Conservation (phyloP, 345 rosid species). For the Camelina hispida region DNA sequence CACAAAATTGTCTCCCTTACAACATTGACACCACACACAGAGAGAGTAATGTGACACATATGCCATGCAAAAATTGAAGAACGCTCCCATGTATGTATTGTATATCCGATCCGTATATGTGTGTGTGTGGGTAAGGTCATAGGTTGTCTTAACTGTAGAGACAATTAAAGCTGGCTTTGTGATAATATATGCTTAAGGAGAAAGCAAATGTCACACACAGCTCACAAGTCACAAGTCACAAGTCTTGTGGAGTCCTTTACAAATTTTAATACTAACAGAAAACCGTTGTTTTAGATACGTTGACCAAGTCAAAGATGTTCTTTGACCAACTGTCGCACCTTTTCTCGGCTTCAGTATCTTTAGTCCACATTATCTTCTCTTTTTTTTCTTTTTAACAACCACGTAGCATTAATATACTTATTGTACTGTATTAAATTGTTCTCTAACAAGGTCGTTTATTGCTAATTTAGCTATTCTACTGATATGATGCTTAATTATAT, state of each 20-base stretch:
- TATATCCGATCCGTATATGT: neutral
- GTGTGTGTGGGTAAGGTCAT: slow-evolving; percentile 5
- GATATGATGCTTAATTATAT: too few species aligned
- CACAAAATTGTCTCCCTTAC: slow-evolving; percentile 41
- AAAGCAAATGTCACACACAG: slow-evolving; percentile 33
- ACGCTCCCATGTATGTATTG: neutral
- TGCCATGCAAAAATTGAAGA: neutral
- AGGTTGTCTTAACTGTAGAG: slow-evolving; percentile 34
- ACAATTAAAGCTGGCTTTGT: slow-evolving; percentile 27
- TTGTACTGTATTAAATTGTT: too few species aligned
- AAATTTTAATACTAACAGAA: slow-evolving; percentile 15
- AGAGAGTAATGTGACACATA: neutral
- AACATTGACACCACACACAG: slow-evolving; percentile 29
- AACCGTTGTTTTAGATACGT: slow-evolving; percentile 23
- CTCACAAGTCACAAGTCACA: slow-evolving; percentile 17
- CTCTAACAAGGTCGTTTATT: too few species aligned
- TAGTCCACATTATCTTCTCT: neutral
- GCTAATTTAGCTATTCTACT: too few species aligned
- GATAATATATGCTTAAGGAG: slow-evolving; percentile 31
- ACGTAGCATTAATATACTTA: too few species aligned
- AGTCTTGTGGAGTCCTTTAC: slow-evolving; percentile 8
- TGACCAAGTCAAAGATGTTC: slow-evolving; percentile 40
- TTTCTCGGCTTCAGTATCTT: slow-evolving; percentile 3
- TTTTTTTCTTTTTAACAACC: too few species aligned
- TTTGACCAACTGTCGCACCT: slow-evolving; percentile 44